Evolutionary conservation across 2,329 filamentous ascomycete species (phyloP).

Genomic region (Alternaria longipes): DNA sequence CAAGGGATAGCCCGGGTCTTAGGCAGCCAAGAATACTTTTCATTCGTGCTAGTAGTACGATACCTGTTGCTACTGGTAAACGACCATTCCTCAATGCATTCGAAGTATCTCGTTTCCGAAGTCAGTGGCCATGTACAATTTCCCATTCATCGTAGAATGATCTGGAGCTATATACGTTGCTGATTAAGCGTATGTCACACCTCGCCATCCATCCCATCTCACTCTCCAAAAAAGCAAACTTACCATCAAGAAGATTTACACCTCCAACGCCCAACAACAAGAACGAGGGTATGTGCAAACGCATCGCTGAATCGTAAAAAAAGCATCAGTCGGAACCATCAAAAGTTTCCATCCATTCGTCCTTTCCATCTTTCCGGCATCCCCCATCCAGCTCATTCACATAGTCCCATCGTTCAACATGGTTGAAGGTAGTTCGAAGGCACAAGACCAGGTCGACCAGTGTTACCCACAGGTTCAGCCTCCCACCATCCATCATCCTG

Average conservation of each 20-base stretch:
- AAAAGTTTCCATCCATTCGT: not conserved
- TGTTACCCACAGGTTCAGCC: slow-evolving; percentile 81
- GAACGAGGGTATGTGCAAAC: slow-evolving; percentile 14
- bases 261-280: not conserved
- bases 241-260: not conserved
- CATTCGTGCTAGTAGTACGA: too few relatives aligned
- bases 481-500: slow-evolving; percentile 99
- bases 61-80: too few relatives aligned
- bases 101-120: too few relatives aligned
- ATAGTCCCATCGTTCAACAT: slow-evolving; percentile 48
- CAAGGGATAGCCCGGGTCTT: too few relatives aligned
- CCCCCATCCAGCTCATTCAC: not conserved
- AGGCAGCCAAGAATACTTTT: too few relatives aligned
- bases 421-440: slow-evolving; percentile 73
- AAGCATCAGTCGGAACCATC: not conserved
- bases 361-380: too few relatives aligned
- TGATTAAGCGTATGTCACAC: not conserved
- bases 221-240: not conserved
- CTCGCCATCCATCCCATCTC: not conserved
- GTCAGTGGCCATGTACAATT: not conserved
- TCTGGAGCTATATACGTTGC: not conserved
- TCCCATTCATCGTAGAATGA: not conserved
- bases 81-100: too few relatives aligned
- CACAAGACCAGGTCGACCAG: slow-evolving; percentile 65
- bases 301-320: slow-evolving; percentile 2